These are phyloP conservation scores for Penstemon eatonii DNA, from an alignment of 257 asterid species.

Conservation along the genomic window DNA sequence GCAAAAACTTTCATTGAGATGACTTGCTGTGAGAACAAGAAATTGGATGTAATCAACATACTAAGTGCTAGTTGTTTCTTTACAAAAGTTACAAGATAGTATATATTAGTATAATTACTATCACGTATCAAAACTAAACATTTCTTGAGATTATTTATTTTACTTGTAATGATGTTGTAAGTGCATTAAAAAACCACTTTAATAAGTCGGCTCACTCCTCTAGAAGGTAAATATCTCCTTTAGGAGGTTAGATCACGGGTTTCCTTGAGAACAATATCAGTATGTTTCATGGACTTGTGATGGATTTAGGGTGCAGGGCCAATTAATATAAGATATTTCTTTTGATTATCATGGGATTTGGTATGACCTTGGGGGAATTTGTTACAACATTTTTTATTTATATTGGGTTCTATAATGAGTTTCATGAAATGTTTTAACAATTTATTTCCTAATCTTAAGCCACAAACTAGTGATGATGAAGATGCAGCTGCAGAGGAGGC, in stretches of 20 bases:
- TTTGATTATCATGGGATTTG: conserved; percentile 3
- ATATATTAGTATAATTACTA: neutral
- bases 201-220: neutral
- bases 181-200: no score
- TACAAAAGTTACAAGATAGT: neutral
- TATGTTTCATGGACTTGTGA: conserved; percentile 5
- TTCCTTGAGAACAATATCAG: neutral
- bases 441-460: conserved; percentile 37
- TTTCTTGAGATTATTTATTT: neutral
- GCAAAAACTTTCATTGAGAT: neutral
- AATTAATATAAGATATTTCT: neutral
- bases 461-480: conserved; percentile 73
- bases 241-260: neutral
- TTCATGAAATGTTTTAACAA: conserved; percentile 24
- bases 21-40: no score
- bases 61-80: neutral
- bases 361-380: conserved; percentile 7
- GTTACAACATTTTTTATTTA: conserved; percentile 13
- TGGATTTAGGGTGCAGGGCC: neutral
- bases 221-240: neutral
- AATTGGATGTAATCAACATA: no score
- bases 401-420: conserved; percentile 7
- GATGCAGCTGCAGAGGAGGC: conserved; percentile 71
- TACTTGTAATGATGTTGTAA: neutral
- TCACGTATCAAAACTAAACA: conserved; percentile 3